Evolutionary conservation across 192 early-diverging fungal species (phyloP).

Genomic region (Phlyctochytrium arcticum): DNA sequence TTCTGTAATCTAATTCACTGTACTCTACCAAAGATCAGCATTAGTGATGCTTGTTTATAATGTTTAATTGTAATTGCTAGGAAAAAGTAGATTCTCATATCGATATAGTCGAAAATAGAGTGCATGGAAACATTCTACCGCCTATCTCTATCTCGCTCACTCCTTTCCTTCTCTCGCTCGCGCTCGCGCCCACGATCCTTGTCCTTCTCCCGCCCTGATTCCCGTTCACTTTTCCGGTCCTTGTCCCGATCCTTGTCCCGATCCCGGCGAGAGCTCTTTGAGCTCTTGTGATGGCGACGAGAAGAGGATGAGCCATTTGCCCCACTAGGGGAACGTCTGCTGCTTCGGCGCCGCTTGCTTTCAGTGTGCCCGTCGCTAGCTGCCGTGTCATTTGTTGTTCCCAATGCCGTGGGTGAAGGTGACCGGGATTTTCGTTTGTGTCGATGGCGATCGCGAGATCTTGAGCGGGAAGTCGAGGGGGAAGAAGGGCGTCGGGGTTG

Average conservation of each 20-base stretch:
- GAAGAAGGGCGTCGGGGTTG: no score
- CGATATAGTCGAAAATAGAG: no score
- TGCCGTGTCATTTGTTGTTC: background rate
- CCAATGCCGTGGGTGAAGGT: background rate
- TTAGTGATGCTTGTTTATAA: no score
- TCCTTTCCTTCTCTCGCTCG: background rate
- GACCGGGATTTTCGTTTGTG: background rate
- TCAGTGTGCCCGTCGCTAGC: background rate
- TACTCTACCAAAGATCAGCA: no score
- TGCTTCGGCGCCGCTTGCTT: background rate
- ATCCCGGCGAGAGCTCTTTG: background rate
- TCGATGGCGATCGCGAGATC: background rate
- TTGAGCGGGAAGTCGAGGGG: no score
- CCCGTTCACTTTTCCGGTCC: conserved; percentile 1
- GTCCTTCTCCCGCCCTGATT: background rate
- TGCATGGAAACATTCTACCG: background rate
- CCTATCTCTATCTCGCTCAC: background rate
- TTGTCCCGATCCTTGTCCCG: background rate
- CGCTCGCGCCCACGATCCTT: background rate
- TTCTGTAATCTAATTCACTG: no score
- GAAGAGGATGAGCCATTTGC: no score
- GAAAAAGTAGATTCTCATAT: no score
- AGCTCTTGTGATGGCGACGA: background rate
- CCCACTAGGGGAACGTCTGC: no score
- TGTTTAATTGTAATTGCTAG: no score